Percentiles rank a stretch among this genome's conserved stretches.
Evolutionary conservation across 208 protist species (phyloP).

Genomic region (Wallacemonas sp.): DNA sequence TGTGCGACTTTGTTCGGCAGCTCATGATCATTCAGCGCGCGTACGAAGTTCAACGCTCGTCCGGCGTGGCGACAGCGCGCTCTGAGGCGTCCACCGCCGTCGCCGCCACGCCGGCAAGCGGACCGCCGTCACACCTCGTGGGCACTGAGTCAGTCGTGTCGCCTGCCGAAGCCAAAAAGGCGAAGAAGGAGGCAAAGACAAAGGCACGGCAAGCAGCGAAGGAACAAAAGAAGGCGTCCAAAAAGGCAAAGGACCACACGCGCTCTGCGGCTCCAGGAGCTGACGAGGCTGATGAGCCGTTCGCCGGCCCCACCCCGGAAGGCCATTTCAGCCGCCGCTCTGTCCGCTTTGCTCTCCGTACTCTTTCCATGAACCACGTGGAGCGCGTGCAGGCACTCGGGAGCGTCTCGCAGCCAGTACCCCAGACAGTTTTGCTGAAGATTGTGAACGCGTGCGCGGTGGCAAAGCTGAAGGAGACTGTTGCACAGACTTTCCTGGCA

Average conservation of each 20-base stretch:
- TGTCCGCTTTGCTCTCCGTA: conserved; percentile 36
- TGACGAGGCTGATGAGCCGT: neutral
- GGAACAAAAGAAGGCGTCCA: neutral
- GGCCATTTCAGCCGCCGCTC: conserved; percentile 43
- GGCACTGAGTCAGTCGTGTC: neutral
- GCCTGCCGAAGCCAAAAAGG: neutral
- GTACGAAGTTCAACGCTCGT: conserved; percentile 18
- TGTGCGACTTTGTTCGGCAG: conserved; percentile 44
- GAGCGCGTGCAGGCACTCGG: conserved; percentile 31
- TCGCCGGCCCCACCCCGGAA: conserved; percentile 23
- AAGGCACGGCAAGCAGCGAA: neutral
- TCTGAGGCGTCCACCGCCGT: neutral
- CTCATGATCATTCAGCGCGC: conserved; percentile 38
- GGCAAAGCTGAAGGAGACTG: conserved; percentile 33
- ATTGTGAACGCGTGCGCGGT: conserved; percentile 34
- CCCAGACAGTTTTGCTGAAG: conserved; percentile 23
- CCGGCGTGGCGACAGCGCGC: neutral
- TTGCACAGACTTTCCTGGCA: conserved; percentile 49
- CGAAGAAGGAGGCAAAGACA: conserved; percentile 4
- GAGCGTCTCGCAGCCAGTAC: conserved; percentile 24
- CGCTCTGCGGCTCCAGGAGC: neutral
- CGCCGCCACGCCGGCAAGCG: neutral
- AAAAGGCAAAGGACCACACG: neutral
- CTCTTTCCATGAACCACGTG: conserved; percentile 33
- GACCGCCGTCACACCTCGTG: neutral